Conservation (phyloP, 75 land plant genomes). For the Pinus albicaulis region DNA sequence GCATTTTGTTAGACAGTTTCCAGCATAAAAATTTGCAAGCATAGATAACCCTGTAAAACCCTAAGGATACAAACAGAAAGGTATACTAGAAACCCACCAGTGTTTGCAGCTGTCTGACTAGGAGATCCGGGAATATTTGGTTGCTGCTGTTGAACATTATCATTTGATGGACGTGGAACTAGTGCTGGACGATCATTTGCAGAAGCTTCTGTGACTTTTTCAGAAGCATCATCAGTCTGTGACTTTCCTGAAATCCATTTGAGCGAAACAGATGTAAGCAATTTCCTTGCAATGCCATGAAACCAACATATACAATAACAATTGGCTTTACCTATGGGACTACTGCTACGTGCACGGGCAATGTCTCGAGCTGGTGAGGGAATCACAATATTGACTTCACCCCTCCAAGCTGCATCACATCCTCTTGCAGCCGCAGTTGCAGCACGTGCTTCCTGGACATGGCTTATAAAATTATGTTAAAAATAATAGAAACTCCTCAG, state of each 20-base stretch:
- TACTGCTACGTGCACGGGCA: slow-evolving; percentile 13
- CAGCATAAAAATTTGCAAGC: background rate
- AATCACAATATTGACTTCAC: slow-evolving; percentile 46
- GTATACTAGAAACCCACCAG: slow-evolving; percentile 2
- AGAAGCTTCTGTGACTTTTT: slow-evolving; percentile 19
- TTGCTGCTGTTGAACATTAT: slow-evolving; percentile 19
- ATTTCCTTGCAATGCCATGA: background rate
- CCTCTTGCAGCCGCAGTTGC: slow-evolving; percentile 52
- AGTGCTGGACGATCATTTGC: slow-evolving; percentile 15
- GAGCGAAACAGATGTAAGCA: background rate
- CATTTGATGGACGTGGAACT: slow-evolving; percentile 11
- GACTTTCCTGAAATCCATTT: slow-evolving; percentile 13
- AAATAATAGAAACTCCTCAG: background rate
- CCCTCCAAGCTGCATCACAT: slow-evolving; percentile 74
- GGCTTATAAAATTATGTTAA: background rate
- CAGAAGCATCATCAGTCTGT: slow-evolving; percentile 9
- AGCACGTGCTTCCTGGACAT: slow-evolving; percentile 59
- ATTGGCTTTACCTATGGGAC: slow-evolving; percentile 6
- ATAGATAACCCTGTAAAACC: background rate
- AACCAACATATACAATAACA: background rate
- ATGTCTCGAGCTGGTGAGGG: slow-evolving; percentile 25
- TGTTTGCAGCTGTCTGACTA: background rate
- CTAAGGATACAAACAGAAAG: background rate
- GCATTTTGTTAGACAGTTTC: background rate
- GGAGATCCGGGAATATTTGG: background rate